Base-by-base conservation (phyloP, 208 protist species). In the Zelonia costaricensis region DNA sequence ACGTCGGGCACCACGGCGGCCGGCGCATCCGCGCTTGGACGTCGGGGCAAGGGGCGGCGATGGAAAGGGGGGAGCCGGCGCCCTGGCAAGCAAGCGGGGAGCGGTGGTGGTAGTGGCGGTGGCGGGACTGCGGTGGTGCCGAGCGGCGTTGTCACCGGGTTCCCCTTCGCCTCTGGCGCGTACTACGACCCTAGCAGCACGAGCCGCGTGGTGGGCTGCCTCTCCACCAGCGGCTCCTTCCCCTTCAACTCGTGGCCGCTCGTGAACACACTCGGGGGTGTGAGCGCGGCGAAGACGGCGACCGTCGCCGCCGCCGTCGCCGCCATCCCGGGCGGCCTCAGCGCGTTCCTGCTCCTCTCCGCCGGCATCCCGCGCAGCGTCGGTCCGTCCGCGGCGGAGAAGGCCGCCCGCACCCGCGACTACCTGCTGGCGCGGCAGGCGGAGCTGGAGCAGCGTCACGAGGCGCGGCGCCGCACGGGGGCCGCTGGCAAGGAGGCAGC, bases 341-440 rank as follows among this genome's bases (percentile, higher is more conserved):
- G 59, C 43, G 30, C 58, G 1, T 16, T 73, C 12, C 47, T 67
- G 3, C 40, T 56, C n/a, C 38, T 73, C 16, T 66, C 66, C 16
- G 51, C 66, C 12, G 51, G 51, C 20, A 30, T 22, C 15, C 58
- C 58, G 1, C 20, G 33, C 33, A 60, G 36, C n/a, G 46, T n/a
- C 38, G 42, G 40, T 0, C 28, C 40, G 33, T 48, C 55, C 18
- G 44, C 40, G 4, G 13, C 44, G 9, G 51, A 47, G 25, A 73
- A 62, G 22, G 27, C 53, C 3, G 27, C 23, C 13, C 66, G 66
- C 4, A 12, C 61, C 44, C 66, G 66, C 0, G 25, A 40, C 22
- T 36, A 35, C n/a, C 35, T 73, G 36, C 51, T 73, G 31, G 57
- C 48, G 49, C 66, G 66, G 4, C 35, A 73, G 33, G 39, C 7